Percentiles rank a stretch among this genome's conserved stretches.
These are phyloP conservation scores for Rhodotorula taiwanensis DNA, from an alignment of 768 basidiomycete genomes.

Conservation along the genomic window DNA sequence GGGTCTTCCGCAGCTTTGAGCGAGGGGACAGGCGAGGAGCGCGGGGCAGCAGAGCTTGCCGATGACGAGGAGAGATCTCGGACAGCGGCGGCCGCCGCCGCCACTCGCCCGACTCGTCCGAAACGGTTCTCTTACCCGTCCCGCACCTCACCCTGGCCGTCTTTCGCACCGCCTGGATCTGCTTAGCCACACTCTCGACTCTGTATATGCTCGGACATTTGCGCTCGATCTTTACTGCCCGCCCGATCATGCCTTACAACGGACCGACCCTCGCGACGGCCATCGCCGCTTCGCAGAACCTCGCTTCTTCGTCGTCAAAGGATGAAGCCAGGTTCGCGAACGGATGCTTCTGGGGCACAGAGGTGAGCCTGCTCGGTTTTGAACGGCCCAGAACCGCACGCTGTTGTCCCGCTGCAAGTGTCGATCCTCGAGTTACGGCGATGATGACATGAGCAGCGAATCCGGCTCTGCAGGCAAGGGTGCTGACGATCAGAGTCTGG, in stretches of 20 bases:
- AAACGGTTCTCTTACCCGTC: background rate
- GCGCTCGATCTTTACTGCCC: slow-evolving; percentile 10
- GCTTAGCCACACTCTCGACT: background rate
- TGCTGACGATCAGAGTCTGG: no score
- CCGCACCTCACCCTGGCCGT: background rate
- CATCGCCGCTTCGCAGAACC: slow-evolving; percentile 4
- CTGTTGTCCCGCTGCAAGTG: no score
- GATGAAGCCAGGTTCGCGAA: slow-evolving; percentile 27
- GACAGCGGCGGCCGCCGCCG: background rate
- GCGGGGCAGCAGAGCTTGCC: no score
- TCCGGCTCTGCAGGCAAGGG: no score
- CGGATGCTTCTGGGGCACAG: slow-evolving; percentile 33
- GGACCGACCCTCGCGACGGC: slow-evolving; percentile 35
- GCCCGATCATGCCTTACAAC: slow-evolving; percentile 18
- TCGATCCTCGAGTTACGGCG: no score
- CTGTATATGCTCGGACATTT: slow-evolving; percentile 19
- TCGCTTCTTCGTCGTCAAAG: background rate
- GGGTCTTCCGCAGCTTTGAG: no score
- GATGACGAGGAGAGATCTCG: no score
- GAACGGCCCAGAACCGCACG: no score
- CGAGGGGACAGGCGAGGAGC: no score
- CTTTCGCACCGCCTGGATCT: background rate
- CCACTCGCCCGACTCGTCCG: background rate
- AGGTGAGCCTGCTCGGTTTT: slow-evolving; percentile 2
- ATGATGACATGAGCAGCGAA: no score